phyloP scores from a whole-genome alignment of 2,329 filamentous ascomycete species.

The Cercospora sesami region DNA sequence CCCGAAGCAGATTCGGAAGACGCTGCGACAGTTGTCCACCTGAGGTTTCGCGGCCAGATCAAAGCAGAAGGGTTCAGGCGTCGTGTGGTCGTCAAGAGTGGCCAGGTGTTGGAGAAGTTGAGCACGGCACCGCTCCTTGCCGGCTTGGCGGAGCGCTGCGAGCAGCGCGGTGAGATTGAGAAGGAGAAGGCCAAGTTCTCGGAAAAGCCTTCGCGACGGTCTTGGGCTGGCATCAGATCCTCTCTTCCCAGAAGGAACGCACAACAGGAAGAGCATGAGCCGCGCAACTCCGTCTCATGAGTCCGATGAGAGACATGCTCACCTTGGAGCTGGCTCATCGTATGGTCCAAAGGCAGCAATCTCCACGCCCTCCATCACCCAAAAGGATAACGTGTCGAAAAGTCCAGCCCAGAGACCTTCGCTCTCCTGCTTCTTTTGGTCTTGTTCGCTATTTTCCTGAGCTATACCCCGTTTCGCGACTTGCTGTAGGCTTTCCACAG shows the following conservation, averaged over 20 bases:
- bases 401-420: slow-evolving; percentile 23
- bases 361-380: slow-evolving; percentile 28
- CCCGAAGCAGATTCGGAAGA: neutral
- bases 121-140: slow-evolving; percentile 26
- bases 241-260: neutral
- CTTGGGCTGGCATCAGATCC: slow-evolving; percentile 5
- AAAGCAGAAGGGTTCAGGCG: slow-evolving; percentile 25
- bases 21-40: slow-evolving; percentile 24
- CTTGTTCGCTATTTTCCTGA: slow-evolving; percentile 1
- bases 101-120: slow-evolving; percentile 23
- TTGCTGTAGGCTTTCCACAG: slow-evolving; percentile 20
- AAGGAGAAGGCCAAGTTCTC: neutral
- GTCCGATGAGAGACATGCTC: neutral
- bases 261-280: neutral
- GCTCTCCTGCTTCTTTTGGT: slow-evolving; percentile 8
- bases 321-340: slow-evolving; percentile 23
- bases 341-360: slow-evolving; percentile 29
- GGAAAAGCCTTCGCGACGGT: slow-evolving; percentile 10
- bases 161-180: slow-evolving; percentile 15
- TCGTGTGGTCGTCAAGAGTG: slow-evolving; percentile 21
- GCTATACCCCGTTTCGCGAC: slow-evolving; percentile 18
- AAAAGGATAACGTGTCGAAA: slow-evolving; percentile 28
- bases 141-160: slow-evolving; percentile 26
- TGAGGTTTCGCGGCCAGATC: slow-evolving; percentile 27
- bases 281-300: neutral